These are phyloP conservation scores for Stylosanthes scabra DNA, from an alignment of 331 rosid genomes.

Conservation along the genomic window DNA sequence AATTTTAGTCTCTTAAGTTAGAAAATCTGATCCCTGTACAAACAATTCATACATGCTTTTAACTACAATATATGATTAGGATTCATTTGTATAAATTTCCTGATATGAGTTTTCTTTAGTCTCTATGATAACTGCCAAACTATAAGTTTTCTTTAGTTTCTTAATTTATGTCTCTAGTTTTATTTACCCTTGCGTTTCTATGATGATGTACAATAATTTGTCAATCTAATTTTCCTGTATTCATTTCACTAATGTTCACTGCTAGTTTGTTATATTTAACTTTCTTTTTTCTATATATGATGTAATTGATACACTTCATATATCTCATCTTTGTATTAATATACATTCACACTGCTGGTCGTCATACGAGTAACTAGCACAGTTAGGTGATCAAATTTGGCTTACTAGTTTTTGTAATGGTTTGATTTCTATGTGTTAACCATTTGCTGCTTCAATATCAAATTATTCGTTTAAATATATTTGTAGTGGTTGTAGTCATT, in stretches of 20 bases:
- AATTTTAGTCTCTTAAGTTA: slow-evolving; percentile 43
- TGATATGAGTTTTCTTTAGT: not conserved
- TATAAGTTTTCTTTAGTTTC: too few relatives aligned
- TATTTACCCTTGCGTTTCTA: not conserved
- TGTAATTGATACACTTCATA: slow-evolving; percentile 15
- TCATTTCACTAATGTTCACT: slow-evolving; percentile 1
- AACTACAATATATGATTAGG: slow-evolving; percentile 32
- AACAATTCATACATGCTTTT: slow-evolving; percentile 41
- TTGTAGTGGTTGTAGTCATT: slow-evolving; percentile 8
- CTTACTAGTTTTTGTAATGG: slow-evolving; percentile 13
- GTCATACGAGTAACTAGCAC: not conserved
- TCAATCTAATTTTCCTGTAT: slow-evolving; percentile 3
- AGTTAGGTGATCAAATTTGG: slow-evolving; percentile 1
- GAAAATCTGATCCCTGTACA: slow-evolving; percentile 41
- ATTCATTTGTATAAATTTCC: slow-evolving; percentile 28
- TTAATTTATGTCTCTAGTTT: not conserved
- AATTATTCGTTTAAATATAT: slow-evolving; percentile 9
- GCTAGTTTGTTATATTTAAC: too few relatives aligned
- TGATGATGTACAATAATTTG: not conserved
- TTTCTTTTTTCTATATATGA: slow-evolving; percentile 4
- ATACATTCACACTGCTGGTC: not conserved
- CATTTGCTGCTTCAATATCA: slow-evolving; percentile 21
- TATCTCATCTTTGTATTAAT: not conserved
- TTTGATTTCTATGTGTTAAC: slow-evolving; percentile 8
- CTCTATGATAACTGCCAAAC: slow-evolving; percentile 28